Evolutionary conservation across 352 stramenopile species (phyloP).

Genomic region (Phytopythium ostracodes): DNA sequence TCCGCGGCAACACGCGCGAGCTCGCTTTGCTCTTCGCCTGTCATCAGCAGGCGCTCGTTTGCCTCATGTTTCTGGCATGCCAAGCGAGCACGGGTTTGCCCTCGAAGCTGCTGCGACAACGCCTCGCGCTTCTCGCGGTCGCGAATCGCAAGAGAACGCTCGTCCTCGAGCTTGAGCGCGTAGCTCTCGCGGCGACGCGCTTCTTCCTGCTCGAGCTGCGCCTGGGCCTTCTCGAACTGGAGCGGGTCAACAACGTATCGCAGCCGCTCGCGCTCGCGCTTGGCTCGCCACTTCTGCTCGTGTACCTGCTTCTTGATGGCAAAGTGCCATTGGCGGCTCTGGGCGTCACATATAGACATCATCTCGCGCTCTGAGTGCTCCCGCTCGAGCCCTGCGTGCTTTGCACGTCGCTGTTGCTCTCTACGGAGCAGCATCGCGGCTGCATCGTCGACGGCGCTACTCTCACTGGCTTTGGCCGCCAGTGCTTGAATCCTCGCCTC

Average conservation of each 20-base stretch:
- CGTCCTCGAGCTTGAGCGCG: conserved; percentile 43
- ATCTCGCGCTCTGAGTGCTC: conserved; percentile 24
- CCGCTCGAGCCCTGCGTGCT: conserved; percentile 34
- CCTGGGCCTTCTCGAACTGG: conserved; percentile 39
- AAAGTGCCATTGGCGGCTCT: conserved; percentile 31
- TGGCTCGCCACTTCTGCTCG: conserved; percentile 33
- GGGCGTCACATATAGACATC: conserved; percentile 42
- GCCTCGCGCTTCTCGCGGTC: conserved; percentile 19
- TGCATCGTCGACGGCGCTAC: conserved; percentile 6
- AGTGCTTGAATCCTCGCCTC: conserved; percentile 1
- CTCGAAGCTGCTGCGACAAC: conserved; percentile 29
- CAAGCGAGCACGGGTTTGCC: conserved; percentile 19
- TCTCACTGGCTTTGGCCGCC: neutral
- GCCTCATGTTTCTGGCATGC: conserved; percentile 9
- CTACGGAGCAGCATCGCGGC: conserved; percentile 5
- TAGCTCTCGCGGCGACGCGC: conserved; percentile 44
- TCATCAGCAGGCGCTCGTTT: conserved; percentile 35
- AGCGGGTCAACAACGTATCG: conserved; percentile 55
- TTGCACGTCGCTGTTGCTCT: conserved; percentile 22
- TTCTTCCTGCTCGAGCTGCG: conserved; percentile 38
- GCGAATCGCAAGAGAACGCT: conserved; percentile 12
- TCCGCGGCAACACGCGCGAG: conserved; percentile 8
- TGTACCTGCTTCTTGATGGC: conserved; percentile 31
- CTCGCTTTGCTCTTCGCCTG: conserved; percentile 34
- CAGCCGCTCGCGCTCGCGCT: conserved; percentile 39